phyloP scores from a whole-genome alignment of 306 rosid species.

The Quillaja saponaria region DNA sequence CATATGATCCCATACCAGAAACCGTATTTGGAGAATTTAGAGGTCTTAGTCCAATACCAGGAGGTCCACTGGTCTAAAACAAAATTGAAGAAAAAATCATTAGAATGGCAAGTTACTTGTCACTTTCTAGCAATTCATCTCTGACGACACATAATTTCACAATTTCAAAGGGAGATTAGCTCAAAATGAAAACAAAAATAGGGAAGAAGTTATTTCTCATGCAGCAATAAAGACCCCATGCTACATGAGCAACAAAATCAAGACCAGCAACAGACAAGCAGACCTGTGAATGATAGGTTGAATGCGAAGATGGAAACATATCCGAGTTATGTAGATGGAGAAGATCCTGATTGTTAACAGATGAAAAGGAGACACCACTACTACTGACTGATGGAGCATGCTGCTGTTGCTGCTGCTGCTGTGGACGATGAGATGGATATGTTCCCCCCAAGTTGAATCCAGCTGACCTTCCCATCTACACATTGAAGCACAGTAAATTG shows the following conservation, averaged over 20 bases:
- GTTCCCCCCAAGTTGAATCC: slow-evolving; percentile 84
- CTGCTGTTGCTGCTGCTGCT: slow-evolving; percentile 90
- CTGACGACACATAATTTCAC: not conserved
- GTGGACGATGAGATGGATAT: slow-evolving; percentile 78
- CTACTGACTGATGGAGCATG: slow-evolving; percentile 84
- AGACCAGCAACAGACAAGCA: slow-evolving; percentile 6
- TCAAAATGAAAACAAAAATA: not conserved
- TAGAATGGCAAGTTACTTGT: slow-evolving; percentile 26
- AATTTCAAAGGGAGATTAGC: slow-evolving; percentile 3
- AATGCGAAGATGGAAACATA: slow-evolving; percentile 81
- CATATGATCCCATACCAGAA: slow-evolving; percentile 86
- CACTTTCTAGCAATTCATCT: too few relatives aligned
- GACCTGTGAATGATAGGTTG: slow-evolving; percentile 93
- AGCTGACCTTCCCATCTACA: slow-evolving; percentile 91
- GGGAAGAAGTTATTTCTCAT: not conserved
- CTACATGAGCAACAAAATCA: not conserved
- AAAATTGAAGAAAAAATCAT: slow-evolving; percentile 18
- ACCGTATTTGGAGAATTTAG: slow-evolving; percentile 73
- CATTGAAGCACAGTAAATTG: slow-evolving; percentile 30
- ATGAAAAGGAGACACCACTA: slow-evolving; percentile 76
- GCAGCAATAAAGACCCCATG: slow-evolving; percentile 6
- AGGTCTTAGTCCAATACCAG: slow-evolving; percentile 93
- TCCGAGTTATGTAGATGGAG: slow-evolving; percentile 92
- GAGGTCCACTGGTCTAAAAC: slow-evolving; percentile 84
- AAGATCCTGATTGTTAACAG: slow-evolving; percentile 89